Conservation (phyloP, 768 basidiomycete species). For the Cubamyces sp. region DNA sequence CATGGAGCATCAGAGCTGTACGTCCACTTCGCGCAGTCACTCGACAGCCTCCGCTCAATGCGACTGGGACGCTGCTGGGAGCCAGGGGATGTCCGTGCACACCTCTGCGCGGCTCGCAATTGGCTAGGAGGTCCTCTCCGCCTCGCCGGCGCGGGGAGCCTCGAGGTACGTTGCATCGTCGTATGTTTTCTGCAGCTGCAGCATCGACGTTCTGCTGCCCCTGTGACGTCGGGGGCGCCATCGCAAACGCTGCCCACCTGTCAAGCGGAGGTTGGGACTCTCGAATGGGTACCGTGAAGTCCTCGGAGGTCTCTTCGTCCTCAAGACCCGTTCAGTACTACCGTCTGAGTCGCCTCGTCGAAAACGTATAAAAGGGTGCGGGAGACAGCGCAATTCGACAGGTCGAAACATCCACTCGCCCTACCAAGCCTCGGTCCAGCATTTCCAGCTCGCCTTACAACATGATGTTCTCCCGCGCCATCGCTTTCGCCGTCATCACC, state of each 20-base stretch:
- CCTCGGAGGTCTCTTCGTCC: background rate
- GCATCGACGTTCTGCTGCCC: background rate
- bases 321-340: background rate
- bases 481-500: constrained; percentile 13
- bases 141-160: background rate
- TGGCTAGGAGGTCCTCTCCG: background rate
- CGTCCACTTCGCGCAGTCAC: background rate
- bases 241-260: background rate
- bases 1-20: constrained; percentile 10
- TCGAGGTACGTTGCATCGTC: background rate
- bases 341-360: too few relatives aligned
- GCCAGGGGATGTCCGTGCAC: too few relatives aligned
- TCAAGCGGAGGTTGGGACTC: background rate
- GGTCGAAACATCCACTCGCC: constrained; percentile 3
- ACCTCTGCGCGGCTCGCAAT: background rate
- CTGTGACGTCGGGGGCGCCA: constrained; percentile 14
- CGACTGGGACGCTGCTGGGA: background rate
- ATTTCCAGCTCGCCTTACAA: background rate
- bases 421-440: constrained; percentile 5
- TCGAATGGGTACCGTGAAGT: background rate
- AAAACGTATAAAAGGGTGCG: constrained; percentile 3
- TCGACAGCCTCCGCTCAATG: background rate
- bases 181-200: background rate
- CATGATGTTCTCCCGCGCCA: constrained; percentile 24
- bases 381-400: background rate